Evolutionary conservation across 768 basidiomycete genomes (phyloP).

Genomic region (Mycena rosella): DNA sequence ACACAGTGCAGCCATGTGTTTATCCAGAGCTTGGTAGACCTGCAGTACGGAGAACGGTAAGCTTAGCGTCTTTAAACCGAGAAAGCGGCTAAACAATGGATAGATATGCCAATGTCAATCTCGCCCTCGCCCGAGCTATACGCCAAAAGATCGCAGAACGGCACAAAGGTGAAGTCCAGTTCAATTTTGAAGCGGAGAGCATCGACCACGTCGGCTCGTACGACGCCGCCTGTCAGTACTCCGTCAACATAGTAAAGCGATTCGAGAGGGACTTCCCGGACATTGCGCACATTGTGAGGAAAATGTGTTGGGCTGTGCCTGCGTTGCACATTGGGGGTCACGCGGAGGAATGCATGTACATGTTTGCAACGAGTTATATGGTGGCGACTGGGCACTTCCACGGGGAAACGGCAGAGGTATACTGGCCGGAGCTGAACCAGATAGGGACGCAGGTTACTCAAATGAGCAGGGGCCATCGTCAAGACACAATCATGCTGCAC

Average conservation of each 20-base stretch:
- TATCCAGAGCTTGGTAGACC: constrained; percentile 28
- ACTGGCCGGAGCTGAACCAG: constrained; percentile 12
- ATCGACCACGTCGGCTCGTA: constrained; percentile 16
- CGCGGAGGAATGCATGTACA: constrained; percentile 9
- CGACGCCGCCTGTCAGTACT: constrained; percentile 35
- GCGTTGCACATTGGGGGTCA: constrained; percentile 39
- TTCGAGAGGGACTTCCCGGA: not conserved
- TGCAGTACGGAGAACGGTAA: constrained; percentile 32
- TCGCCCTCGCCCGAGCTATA: constrained; percentile 22
- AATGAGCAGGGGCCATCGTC: constrained; percentile 1
- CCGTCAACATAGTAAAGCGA: constrained; percentile 16
- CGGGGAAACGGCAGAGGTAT: constrained; percentile 2
- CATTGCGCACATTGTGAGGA: constrained; percentile 7
- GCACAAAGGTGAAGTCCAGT: not conserved
- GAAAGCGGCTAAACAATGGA: not conserved
- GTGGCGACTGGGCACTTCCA: not conserved
- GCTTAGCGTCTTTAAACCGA: not conserved
- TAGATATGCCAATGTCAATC: constrained; percentile 32
- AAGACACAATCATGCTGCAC: not conserved
- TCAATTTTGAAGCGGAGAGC: not conserved
- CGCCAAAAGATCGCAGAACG: not conserved
- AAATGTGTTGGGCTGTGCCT: constrained; percentile 30
- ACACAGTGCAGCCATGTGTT: constrained; percentile 42
- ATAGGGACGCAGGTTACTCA: not conserved
- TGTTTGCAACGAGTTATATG: not conserved